These are phyloP conservation scores for Pestalotiopsis sp. DNA, from an alignment of 2,329 filamentous ascomycete species.

Conservation along the genomic window DNA sequence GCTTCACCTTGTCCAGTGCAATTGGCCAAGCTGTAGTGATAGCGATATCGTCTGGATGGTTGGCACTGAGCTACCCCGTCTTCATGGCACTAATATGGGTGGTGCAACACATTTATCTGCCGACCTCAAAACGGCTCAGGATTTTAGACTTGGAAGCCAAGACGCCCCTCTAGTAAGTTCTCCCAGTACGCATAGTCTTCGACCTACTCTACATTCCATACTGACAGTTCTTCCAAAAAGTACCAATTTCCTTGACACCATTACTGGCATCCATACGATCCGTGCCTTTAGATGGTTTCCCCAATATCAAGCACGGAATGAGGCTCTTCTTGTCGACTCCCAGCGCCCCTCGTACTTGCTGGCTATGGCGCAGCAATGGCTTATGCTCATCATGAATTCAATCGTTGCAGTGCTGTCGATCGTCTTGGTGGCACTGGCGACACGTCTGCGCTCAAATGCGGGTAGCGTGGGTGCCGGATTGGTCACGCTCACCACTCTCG, in stretches of 20 bases:
- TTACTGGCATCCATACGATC: conserved; percentile 55
- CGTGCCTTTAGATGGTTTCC: conserved; percentile 58
- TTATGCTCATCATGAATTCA: conserved; percentile 31
- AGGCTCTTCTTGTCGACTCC: conserved; percentile 50
- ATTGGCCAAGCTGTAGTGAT: conserved; percentile 50
- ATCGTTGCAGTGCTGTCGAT: conserved; percentile 29
- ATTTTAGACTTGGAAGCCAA: conserved; percentile 63
- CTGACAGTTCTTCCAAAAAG: conserved; percentile 20
- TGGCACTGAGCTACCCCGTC: conserved; percentile 51
- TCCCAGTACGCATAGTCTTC: background rate
- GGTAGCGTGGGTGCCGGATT: conserved; percentile 23
- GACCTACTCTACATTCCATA: background rate
- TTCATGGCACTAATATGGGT: conserved; percentile 45
- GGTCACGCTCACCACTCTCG: conserved; percentile 20
- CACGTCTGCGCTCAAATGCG: conserved; percentile 28
- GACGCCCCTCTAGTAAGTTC: conserved; percentile 52
- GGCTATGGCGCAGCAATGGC: conserved; percentile 32
- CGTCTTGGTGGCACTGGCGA: conserved; percentile 28
- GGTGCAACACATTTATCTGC: conserved; percentile 58
- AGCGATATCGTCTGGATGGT: conserved; percentile 39
- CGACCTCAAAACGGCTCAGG: conserved; percentile 60
- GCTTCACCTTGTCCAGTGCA: conserved; percentile 21
- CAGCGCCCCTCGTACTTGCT: conserved; percentile 36
- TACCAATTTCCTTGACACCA: conserved; percentile 54
- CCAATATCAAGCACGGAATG: conserved; percentile 42